Base-by-base conservation (phyloP, 2,329 filamentous ascomycete genomes). In the Rutstroemia sydowiana region DNA sequence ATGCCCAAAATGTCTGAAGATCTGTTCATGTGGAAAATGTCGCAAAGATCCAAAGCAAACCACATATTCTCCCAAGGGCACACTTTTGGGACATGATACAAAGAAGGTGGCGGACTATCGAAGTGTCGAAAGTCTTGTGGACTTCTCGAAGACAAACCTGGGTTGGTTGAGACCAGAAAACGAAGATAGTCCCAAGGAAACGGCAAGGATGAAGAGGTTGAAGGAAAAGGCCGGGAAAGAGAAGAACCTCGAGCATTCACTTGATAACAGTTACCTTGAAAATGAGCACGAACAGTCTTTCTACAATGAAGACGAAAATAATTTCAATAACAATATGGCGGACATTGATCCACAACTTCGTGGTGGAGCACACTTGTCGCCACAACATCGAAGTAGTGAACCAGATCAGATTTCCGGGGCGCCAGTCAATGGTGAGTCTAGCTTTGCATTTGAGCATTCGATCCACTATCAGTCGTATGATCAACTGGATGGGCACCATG, bases 131-230 rank as follows among this genome's bases (percentile, higher is more conserved):
- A 85, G 83, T 21, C 76, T 97, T 20, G 89, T 97, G 8, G 90
- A 97, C 65, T 96, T 96, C 68, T 83, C 87, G 23, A 76, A 88
- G 37, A 92, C 95, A 48, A 98, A 98, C 66, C 73, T 95, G 23
- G 79, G 78, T 39, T 96, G 90, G 89, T 72, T 97, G 44, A 78
- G 79, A 48, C 81, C 81, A 51, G 73, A 71, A 26, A 72, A 70
- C n/a, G 71, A 74, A 52, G 71, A 78, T 54, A 66, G 70, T 57
- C 67, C 69, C 2, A 63, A 72, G 40, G 73, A 74, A 42, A 73
- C 70, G 6, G 51, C 46, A 7, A 59, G 66, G 40, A 64, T 66
- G 61, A 59, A 63, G 51, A 62, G 60, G 55, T 55, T 66, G 39
- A 64, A 64, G 55, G 60, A 67, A 50, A 64, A 64, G 26, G 63